A percentile compares a stretch with the other conserved stretches of the same genome.
These are phyloP conservation scores for Areca catechu DNA, from an alignment of 176 grass and related monocot species.

Conservation along the genomic window DNA sequence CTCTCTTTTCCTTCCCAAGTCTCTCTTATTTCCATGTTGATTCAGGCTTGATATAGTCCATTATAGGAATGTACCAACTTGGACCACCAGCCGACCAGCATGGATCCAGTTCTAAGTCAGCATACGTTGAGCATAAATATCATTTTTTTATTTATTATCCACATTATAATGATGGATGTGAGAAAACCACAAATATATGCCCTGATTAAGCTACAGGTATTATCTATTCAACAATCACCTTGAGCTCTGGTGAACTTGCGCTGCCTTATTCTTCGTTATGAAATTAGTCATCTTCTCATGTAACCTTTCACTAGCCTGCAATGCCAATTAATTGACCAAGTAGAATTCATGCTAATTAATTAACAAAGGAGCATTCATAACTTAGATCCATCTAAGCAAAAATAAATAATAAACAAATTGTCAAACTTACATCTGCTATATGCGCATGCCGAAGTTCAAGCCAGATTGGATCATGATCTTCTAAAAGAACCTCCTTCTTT, in stretches of 20 bases:
- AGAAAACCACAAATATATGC: too few relatives aligned
- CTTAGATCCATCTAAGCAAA: background rate
- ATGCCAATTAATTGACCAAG: conserved; percentile 6
- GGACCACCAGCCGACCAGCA: too few relatives aligned
- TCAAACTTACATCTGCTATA: conserved; percentile 67
- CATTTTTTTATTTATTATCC: too few relatives aligned
- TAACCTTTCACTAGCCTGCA: conserved; percentile 65
- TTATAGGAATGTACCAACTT: too few relatives aligned
- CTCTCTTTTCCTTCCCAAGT: too few relatives aligned
- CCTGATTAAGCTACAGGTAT: too few relatives aligned
- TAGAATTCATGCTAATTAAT: background rate
- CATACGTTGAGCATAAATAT: too few relatives aligned
- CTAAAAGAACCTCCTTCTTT: conserved; percentile 76
- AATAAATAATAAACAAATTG: conserved; percentile 15
- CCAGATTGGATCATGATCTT: conserved; percentile 96
- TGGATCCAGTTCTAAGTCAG: too few relatives aligned
- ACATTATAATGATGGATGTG: too few relatives aligned
- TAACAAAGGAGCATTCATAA: too few relatives aligned
- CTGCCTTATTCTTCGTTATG: conserved; percentile 82
- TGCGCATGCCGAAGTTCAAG: conserved; percentile 74
- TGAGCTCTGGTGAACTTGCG: conserved; percentile 51
- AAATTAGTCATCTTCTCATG: conserved; percentile 88
- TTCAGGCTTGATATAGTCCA: too few relatives aligned
- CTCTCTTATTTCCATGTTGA: too few relatives aligned
- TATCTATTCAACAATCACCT: conserved; percentile 32